A percentile compares a stretch with the other conserved stretches of the same genome.
Evolutionary conservation across 495 filamentous ascomycete species (phyloP).

Genomic region (Evansstolkia leycettana): DNA sequence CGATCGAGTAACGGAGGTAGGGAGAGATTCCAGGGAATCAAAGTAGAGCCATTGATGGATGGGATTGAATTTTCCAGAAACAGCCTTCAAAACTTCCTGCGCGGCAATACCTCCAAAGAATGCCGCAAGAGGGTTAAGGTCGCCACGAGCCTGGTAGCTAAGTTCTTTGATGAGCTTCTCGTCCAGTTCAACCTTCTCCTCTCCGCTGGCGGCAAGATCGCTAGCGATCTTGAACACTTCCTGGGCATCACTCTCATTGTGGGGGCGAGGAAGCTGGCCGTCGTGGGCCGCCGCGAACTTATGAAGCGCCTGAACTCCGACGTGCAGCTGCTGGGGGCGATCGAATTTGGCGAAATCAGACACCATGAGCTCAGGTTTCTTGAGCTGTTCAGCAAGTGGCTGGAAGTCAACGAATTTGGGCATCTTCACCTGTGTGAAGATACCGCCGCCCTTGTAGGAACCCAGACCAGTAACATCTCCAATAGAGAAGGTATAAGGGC

Average conservation of each 20-base stretch:
- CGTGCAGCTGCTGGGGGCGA: conserved; percentile 78
- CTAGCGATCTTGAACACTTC: conserved; percentile 64
- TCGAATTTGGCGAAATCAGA: conserved; percentile 98
- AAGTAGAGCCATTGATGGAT: conserved; percentile 93
- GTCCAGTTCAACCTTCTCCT: conserved; percentile 73
- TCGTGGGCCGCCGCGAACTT: conserved; percentile 58
- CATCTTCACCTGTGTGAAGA: conserved; percentile 96
- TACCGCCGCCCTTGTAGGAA: conserved; percentile 72
- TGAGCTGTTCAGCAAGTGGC: conserved; percentile 57
- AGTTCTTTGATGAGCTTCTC: conserved; percentile 89
- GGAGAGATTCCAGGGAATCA: conserved; percentile 90
- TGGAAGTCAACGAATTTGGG: conserved; percentile 90
- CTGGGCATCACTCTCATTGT: conserved; percentile 71
- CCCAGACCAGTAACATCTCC: conserved; percentile 83
- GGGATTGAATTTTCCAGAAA: conserved; percentile 95
- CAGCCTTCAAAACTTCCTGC: conserved; percentile 92
- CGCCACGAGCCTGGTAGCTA: conserved; percentile 89
- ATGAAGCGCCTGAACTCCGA: conserved; percentile 88
- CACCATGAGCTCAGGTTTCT: conserved; percentile 76
- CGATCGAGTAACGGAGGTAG: conserved; percentile 55
- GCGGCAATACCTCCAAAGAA: conserved; percentile 93
- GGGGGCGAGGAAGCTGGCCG: conserved; percentile 63
- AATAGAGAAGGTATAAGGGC: conserved; percentile 93
- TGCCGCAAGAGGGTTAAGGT: conserved; percentile 82
- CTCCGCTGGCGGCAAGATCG: conserved; percentile 46